phyloP scores from a whole-genome alignment of 2,329 filamentous ascomycete genomes.

The Escovopsis sp. region DNA sequence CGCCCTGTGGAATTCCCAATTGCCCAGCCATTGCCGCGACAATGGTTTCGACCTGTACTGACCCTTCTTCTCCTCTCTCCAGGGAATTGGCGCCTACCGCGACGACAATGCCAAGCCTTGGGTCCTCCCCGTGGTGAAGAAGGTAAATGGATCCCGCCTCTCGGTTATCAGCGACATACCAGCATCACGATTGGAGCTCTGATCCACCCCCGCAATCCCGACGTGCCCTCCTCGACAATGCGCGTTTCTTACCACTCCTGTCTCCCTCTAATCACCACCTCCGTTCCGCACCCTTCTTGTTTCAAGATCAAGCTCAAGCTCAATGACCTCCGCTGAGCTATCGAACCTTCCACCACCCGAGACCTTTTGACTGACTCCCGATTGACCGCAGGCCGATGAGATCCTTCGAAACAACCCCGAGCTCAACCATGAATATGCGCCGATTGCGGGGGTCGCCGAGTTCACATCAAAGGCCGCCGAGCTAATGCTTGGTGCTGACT shows the following conservation, averaged over 20 bases:
- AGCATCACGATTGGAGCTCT: no score
- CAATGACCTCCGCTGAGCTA: no score
- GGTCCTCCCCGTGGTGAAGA: conserved; percentile 91
- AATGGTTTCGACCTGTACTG: conserved; percentile 2
- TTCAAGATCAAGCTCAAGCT: no score
- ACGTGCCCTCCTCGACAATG: no score
- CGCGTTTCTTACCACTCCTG: no score
- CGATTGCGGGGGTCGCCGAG: conserved; percentile 73
- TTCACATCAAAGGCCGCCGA: conserved; percentile 87
- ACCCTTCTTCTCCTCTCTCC: conserved; percentile 5
- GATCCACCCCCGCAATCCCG: no score
- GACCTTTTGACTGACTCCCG: no score
- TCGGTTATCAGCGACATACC: no score
- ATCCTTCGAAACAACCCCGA: conserved; percentile 76
- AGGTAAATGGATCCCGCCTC: conserved; percentile 40
- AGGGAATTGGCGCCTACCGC: conserved; percentile 82
- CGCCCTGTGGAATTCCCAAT: no score
- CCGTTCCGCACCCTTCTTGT: no score
- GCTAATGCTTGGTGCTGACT: conserved; percentile 68
- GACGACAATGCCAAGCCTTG: conserved; percentile 94
- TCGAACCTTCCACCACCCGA: no score
- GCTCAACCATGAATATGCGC: conserved; percentile 95
- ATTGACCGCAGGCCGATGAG: conserved; percentile 59
- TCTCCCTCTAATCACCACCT: no score
- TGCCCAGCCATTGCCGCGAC: background rate